phyloP scores from a whole-genome alignment of 306 rosid genomes.

The Hylodesmum podocarpum region DNA sequence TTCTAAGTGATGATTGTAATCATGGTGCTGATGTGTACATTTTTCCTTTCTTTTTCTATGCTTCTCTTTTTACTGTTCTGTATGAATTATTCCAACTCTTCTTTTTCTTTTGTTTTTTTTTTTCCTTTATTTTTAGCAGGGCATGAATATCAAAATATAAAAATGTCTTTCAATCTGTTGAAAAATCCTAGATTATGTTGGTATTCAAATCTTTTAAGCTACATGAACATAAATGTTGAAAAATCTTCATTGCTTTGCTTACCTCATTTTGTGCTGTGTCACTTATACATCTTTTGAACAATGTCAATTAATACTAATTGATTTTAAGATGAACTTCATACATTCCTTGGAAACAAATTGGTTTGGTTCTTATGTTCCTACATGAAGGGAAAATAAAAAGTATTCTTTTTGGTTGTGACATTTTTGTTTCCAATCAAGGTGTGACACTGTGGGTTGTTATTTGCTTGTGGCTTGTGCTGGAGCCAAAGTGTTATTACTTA shows the following conservation, averaged over 20 bases:
- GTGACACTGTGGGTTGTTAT: conserved; percentile 14
- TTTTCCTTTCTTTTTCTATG: conserved; percentile 32
- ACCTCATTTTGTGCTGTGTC: too few relatives aligned
- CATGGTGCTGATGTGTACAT: conserved; percentile 63
- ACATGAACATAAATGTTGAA: too few relatives aligned
- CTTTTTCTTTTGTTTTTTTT: not conserved
- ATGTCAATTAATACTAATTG: too few relatives aligned
- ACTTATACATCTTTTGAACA: too few relatives aligned
- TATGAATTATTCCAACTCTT: conserved; percentile 15
- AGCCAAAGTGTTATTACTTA: not conserved
- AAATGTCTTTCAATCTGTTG: not conserved
- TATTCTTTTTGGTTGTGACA: not conserved
- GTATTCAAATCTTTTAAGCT: too few relatives aligned
- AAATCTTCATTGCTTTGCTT: too few relatives aligned
- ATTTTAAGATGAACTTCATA: too few relatives aligned
- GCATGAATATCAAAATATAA: not conserved
- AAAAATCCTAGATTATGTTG: not conserved
- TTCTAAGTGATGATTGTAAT: conserved; percentile 72
- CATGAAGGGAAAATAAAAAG: not conserved
- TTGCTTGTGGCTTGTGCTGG: conserved; percentile 20
- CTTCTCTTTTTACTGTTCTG: conserved; percentile 29
- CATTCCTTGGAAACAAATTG: too few relatives aligned
- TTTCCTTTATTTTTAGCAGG: conserved; percentile 6
- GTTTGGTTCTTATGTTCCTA: not conserved
- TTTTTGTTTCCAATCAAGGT: conserved; percentile 18